phyloP scores from a whole-genome alignment of 768 basidiomycete genomes.

The Termitomyces heimii region DNA sequence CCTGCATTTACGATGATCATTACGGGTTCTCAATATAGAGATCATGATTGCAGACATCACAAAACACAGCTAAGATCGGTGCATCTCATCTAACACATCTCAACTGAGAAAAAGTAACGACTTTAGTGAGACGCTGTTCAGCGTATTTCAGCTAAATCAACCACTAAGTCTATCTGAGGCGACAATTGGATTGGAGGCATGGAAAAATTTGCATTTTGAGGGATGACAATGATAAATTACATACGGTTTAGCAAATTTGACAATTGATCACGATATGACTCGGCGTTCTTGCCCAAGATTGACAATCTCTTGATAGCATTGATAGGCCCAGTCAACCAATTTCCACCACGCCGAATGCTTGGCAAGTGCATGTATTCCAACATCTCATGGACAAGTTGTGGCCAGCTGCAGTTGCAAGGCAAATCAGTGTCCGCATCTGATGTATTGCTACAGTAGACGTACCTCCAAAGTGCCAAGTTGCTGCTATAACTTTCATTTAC shows the following conservation, averaged over 20 bases:
- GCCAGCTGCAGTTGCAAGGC: conserved; percentile 38
- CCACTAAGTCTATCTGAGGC: background rate
- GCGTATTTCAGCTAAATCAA: background rate
- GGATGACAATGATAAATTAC: background rate
- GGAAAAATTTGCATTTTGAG: background rate
- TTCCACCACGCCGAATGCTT: conserved; percentile 51
- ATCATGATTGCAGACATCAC: background rate
- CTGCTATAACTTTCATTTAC: conserved; percentile 48
- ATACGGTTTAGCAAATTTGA: no score
- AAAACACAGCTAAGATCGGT: background rate
- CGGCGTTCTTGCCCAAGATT: no score
- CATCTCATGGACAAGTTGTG: conserved; percentile 51
- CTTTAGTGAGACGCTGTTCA: background rate
- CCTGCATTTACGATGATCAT: no score
- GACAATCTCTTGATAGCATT: no score
- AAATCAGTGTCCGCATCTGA: background rate
- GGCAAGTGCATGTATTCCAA: conserved; percentile 56
- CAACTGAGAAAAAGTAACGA: no score
- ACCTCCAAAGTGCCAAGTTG: conserved; percentile 48
- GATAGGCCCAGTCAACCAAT: conserved; percentile 65
- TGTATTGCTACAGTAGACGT: conserved; percentile 13
- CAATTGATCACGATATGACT: no score
- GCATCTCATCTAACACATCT: no score
- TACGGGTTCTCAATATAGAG: background rate
- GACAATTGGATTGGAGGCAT: background rate